Evolutionary conservation across 1,284 basidiomycete species (phyloP).

Genomic region (Pseudozyma flocculosa): DNA sequence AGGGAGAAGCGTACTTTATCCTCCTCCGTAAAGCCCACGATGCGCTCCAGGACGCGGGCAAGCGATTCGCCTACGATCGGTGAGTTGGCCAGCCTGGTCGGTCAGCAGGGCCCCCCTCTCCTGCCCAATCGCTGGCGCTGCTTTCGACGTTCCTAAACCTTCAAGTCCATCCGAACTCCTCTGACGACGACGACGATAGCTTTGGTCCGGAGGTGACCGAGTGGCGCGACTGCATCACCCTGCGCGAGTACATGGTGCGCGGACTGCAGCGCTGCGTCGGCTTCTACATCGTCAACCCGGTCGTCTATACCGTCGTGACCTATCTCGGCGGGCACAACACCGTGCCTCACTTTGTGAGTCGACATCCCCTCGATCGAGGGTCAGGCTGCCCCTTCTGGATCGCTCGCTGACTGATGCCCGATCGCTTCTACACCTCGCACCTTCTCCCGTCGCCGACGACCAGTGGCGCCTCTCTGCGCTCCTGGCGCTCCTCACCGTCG

Average conservation of each 20-base stretch:
- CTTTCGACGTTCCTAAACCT: too few relatives aligned
- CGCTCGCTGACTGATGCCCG: too few relatives aligned
- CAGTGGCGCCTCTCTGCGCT: constrained; percentile 30
- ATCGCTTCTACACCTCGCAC: constrained; percentile 44
- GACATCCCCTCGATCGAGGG: too few relatives aligned
- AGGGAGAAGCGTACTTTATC: constrained; percentile 72
- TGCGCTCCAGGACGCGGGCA: constrained; percentile 73
- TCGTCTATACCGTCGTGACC: constrained; percentile 67
- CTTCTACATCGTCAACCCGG: constrained; percentile 71
- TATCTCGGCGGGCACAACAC: constrained; percentile 64
- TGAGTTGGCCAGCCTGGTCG: constrained; percentile 59
- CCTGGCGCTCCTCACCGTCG: constrained; percentile 26
- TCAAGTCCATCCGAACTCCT: too few relatives aligned
- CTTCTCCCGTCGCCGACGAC: too few relatives aligned
- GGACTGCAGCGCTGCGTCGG: constrained; percentile 70
- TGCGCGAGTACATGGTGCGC: constrained; percentile 70
- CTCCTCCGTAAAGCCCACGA: constrained; percentile 75
- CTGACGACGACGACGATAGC: constrained; percentile 59
- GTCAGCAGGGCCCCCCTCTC: not conserved
- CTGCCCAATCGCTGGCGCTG: constrained; percentile 51
- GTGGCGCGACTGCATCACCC: constrained; percentile 70
- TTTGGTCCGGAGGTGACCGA: constrained; percentile 73
- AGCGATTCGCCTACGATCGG: constrained; percentile 78
- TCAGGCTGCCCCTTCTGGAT: too few relatives aligned
- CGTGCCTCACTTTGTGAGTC: constrained; percentile 69